Base-by-base conservation (phyloP, 345 rosid species). In the Xanthoceras sorbifolium region DNA sequence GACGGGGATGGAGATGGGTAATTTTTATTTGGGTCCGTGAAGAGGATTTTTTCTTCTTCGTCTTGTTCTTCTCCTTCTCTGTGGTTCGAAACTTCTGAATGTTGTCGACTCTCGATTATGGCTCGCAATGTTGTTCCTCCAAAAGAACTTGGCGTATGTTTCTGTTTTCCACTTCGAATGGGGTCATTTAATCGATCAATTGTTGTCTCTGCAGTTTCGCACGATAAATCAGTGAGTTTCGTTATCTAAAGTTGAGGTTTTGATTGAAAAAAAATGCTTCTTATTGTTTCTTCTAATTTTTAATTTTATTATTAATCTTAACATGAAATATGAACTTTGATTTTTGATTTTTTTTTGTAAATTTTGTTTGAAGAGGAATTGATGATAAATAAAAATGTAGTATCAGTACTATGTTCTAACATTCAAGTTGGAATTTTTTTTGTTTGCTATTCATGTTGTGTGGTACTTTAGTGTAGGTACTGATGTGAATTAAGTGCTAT, bases 151-250 rank as follows among this genome's bases (percentile, higher is more conserved):
- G 84, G 79, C 75, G 61, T 83, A 52, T 80, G 81, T 20, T 84
- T 82, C 79, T 77, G 60, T 60, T 68, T 80, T 74, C 82, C 73
- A 23, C 69, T 76, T 34, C 87, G 86, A 2, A 80, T 73, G 63
- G 22, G 25, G 60, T 81, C 84, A 69, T 76, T 75, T 73, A 69
- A 55, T 52, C 80, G 68, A 46, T 77, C 87, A 3, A 12, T 79
- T 65, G 79, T 86, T 20, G 84, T 84, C 61, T 87, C 76, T 65
- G 86, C 97, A 66, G 90, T 92, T 9, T 86, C 98, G 23, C 91
- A 83, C 68, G 92, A 91, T 65, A 92, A 91, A 10, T 85, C 93
- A 61, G 94, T 90, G 78, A 80, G 77, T 67, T 65, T 10, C 22
- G 10, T 31, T 64, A 20, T 31, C 60, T 57, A 71, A n/a, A 36